These are phyloP conservation scores for Kockovaella imperatae DNA, from an alignment of 768 basidiomycete genomes.

Conservation along the genomic window DNA sequence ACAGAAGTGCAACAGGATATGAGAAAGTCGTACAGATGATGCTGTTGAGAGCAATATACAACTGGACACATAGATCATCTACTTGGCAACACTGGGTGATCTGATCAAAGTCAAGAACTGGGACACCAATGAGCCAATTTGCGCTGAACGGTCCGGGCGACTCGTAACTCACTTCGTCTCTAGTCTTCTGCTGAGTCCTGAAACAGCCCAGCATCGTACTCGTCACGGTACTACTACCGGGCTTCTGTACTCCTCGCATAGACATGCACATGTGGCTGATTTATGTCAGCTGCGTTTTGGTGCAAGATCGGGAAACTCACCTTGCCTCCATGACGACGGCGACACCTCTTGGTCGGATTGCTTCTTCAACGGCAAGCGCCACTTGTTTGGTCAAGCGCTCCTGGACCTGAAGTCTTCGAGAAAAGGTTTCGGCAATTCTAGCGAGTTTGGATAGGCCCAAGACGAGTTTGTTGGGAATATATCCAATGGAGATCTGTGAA, in stretches of 20 bases:
- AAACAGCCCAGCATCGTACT: slow-evolving; percentile 98
- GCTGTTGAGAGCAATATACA: too few relatives aligned
- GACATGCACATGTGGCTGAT: slow-evolving; percentile 95
- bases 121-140: background rate
- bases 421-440: slow-evolving; percentile 93
- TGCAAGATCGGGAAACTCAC: slow-evolving; percentile 50
- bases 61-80: too few relatives aligned
- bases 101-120: slow-evolving; percentile 44
- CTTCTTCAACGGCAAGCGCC: slow-evolving; percentile 95
- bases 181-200: slow-evolving; percentile 95
- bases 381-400: slow-evolving; percentile 97
- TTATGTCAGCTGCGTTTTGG: background rate
- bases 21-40: too few relatives aligned
- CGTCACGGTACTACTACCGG: slow-evolving; percentile 87
- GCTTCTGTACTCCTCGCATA: slow-evolving; percentile 99
- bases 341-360: slow-evolving; percentile 92
- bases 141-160: background rate
- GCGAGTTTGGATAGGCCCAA: slow-evolving; percentile 94
- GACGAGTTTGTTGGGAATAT: slow-evolving; percentile 91
- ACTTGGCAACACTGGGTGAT: slow-evolving; percentile 33
- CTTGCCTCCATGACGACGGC: slow-evolving; percentile 99
- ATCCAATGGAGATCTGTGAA: slow-evolving; percentile 83
- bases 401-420: slow-evolving; percentile 90
- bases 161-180: slow-evolving; percentile 59
- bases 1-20: too few relatives aligned